Evolutionary conservation across 148 eudicot species (phyloP).

Genomic region (Selenicereus undatus): DNA sequence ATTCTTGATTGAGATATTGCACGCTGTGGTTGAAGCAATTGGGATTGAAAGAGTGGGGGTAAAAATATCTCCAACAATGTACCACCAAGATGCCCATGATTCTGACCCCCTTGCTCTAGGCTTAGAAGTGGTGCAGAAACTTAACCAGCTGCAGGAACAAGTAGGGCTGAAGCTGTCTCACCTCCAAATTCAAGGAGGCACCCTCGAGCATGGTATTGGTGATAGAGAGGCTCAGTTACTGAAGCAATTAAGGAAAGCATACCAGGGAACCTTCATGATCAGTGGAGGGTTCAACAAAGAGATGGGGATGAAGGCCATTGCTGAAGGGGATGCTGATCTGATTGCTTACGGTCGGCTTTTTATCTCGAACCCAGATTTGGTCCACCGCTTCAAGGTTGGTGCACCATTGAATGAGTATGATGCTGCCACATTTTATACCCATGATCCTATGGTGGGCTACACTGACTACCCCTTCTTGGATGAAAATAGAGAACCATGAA

Average conservation of each 20-base stretch:
- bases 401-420: conserved; percentile 55
- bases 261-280: conserved; percentile 59
- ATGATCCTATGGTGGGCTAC: conserved; percentile 70
- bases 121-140: conserved; percentile 54
- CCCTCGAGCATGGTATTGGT: conserved; percentile 43
- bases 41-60: conserved; percentile 59
- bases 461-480: conserved; percentile 68
- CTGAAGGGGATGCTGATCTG: conserved; percentile 70
- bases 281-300: conserved; percentile 63
- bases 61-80: conserved; percentile 68
- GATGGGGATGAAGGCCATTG: conserved; percentile 57
- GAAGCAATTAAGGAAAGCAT: conserved; percentile 49
- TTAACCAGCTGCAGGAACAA: conserved; percentile 48
- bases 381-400: conserved; percentile 52
- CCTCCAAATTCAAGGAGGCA: conserved; percentile 70
- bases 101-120: conserved; percentile 74
- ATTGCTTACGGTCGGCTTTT: conserved; percentile 67
- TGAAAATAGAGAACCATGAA: conserved; percentile 16
- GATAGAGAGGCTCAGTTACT: conserved; percentile 45
- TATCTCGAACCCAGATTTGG: conserved; percentile 80
- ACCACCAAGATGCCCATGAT: conserved; percentile 64
- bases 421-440: conserved; percentile 58
- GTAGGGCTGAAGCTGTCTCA: conserved; percentile 38
- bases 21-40: conserved; percentile 47
- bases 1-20: conserved; percentile 51